Evolutionary conservation across 1,139 yeast species (phyloP).

Genomic region (Waltiozyma sp.): DNA sequence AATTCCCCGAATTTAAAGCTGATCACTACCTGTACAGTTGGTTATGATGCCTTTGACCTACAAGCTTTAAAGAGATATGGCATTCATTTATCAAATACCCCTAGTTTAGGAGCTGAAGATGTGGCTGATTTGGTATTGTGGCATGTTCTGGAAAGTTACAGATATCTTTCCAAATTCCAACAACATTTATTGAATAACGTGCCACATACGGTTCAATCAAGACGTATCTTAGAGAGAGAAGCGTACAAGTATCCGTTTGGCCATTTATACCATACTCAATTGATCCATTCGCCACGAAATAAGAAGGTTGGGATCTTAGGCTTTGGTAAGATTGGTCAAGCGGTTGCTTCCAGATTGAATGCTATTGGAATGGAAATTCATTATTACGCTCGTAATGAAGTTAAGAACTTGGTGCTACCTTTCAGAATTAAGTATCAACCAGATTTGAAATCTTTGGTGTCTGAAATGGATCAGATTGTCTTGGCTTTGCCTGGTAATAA

Average conservation of each 20-base stretch:
- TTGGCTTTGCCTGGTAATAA: slow-evolving; percentile 60
- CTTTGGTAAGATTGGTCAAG: slow-evolving; percentile 66
- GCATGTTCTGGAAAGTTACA: slow-evolving; percentile 53
- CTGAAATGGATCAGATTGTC: slow-evolving; percentile 42
- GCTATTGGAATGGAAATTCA: slow-evolving; percentile 62
- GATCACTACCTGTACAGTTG: slow-evolving; percentile 53
- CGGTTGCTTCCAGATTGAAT: slow-evolving; percentile 45
- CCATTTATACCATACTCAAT: slow-evolving; percentile 21
- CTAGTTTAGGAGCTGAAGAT: slow-evolving; percentile 50
- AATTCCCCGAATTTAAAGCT: slow-evolving; percentile 40
- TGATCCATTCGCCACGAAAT: slow-evolving; percentile 36
- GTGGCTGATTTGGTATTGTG: slow-evolving; percentile 78
- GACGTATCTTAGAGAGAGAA: not conserved
- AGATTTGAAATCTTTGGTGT: slow-evolving; percentile 24
- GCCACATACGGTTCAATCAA: not conserved
- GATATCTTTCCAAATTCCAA: slow-evolving; percentile 45
- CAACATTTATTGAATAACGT: slow-evolving; percentile 2
- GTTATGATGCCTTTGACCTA: slow-evolving; percentile 47
- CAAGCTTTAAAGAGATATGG: slow-evolving; percentile 26
- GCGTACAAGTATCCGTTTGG: slow-evolving; percentile 28
- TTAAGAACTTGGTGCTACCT: slow-evolving; percentile 24
- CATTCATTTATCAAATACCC: slow-evolving; percentile 49
- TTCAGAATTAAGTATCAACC: slow-evolving; percentile 21
- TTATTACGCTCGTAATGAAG: slow-evolving; percentile 45
- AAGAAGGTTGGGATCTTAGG: slow-evolving; percentile 62